Evolutionary conservation across 352 stramenopile species (phyloP).

Genomic region (Pythium aquatile): DNA sequence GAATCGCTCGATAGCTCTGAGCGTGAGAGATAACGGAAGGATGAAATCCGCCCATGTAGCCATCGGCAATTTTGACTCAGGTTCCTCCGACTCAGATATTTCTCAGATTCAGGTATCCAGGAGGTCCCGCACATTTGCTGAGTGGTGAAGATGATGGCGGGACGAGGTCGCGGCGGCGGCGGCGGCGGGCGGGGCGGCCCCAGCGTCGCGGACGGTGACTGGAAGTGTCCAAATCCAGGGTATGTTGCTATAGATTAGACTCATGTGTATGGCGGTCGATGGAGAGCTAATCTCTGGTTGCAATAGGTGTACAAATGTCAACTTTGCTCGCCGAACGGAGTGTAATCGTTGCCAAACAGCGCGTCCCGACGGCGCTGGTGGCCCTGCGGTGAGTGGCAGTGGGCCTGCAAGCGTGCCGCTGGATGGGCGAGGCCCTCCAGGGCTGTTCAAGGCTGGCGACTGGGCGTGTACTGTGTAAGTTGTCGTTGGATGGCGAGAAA

Average conservation of each 20-base stretch:
- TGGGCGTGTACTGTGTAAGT: slow-evolving; percentile 81
- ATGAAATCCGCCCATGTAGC: background rate
- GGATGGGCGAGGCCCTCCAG: slow-evolving; percentile 57
- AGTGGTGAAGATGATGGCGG: slow-evolving; percentile 18
- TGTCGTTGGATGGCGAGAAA: background rate
- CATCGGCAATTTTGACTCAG: background rate
- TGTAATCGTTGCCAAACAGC: slow-evolving; percentile 84
- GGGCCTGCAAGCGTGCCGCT: slow-evolving; percentile 29
- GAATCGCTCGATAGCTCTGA: background rate
- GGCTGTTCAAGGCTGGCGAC: slow-evolving; percentile 77
- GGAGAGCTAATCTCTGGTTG: background rate
- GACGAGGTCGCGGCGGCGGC: slow-evolving; percentile 34
- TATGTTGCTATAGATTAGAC: slow-evolving; percentile 13
- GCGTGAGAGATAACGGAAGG: background rate
- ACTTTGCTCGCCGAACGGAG: slow-evolving; percentile 74
- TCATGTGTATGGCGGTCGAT: background rate
- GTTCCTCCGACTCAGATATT: background rate
- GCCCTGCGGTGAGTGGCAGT: slow-evolving; percentile 4
- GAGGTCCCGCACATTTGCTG: background rate
- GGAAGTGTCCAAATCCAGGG: slow-evolving; percentile 80
- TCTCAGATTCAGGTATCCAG: background rate
- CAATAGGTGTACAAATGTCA: slow-evolving; percentile 75
- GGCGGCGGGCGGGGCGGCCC: slow-evolving; percentile 38
- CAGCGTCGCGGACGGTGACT: slow-evolving; percentile 67
- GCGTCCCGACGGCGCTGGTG: slow-evolving; percentile 41